Percentiles rank a stretch among this genome's conserved stretches.
Conservation (phyloP, 495 filamentous ascomycete species). For the Penicillium samsonianum region DNA sequence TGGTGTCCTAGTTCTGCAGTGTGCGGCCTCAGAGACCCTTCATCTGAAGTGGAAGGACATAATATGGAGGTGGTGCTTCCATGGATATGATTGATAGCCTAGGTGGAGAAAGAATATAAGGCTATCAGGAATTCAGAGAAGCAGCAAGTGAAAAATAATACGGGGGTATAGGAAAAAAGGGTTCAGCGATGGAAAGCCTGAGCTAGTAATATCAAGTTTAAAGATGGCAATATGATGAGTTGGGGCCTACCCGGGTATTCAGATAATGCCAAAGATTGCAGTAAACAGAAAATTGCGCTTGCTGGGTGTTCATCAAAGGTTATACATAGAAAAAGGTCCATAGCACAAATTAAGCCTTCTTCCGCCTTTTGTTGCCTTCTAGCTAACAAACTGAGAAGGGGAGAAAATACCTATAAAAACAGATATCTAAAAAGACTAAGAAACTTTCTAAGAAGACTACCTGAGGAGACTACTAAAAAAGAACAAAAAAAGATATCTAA, state of each 20-base stretch:
- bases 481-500: too few relatives aligned
- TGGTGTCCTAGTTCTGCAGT: background rate
- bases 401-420: too few relatives aligned
- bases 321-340: too few relatives aligned
- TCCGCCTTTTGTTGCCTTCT: too few relatives aligned
- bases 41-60: background rate
- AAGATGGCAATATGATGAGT: background rate
- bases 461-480: too few relatives aligned
- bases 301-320: too few relatives aligned
- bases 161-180: background rate
- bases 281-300: slow-evolving; percentile 1
- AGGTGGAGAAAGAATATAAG: background rate
- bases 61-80: background rate
- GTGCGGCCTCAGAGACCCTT: background rate
- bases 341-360: too few relatives aligned
- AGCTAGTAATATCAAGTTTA: background rate
- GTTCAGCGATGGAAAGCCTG: background rate
- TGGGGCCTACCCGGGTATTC: background rate
- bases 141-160: background rate
- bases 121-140: background rate
- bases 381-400: too few relatives aligned
- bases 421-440: too few relatives aligned
- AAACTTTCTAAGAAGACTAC: too few relatives aligned
- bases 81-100: background rate
- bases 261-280: background rate